Conservation (phyloP, 192 early-diverging fungal genomes). For the Coemansia sp. region DNA sequence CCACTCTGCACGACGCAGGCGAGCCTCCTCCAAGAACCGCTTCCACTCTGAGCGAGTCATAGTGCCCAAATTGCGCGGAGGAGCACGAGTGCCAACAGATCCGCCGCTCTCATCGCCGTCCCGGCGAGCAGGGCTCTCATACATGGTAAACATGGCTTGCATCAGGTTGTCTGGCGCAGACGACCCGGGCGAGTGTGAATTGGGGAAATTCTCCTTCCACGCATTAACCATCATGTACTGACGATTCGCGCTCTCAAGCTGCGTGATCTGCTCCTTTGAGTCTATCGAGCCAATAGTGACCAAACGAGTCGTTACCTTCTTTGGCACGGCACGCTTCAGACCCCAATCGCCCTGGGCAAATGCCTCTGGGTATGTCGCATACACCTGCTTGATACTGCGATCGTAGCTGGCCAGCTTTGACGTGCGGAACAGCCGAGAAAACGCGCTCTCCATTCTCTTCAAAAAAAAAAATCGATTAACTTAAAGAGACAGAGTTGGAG, state of each 20-base stretch:
- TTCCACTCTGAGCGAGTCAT: conserved; percentile 67
- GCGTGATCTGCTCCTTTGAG: conserved; percentile 71
- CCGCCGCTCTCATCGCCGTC: background rate
- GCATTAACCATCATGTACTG: conserved; percentile 61
- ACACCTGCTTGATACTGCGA: conserved; percentile 69
- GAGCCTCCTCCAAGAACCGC: conserved; percentile 60
- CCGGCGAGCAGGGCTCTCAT: conserved; percentile 3
- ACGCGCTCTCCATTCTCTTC: conserved; percentile 63
- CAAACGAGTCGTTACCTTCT: conserved; percentile 61
- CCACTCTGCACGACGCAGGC: conserved; percentile 60
- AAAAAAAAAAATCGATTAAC: background rate
- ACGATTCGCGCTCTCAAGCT: conserved; percentile 65
- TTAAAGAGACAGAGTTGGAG: background rate
- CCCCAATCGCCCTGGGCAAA: conserved; percentile 69
- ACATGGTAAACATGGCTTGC: conserved; percentile 18
- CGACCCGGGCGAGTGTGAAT: conserved; percentile 57
- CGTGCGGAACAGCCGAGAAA: conserved; percentile 66
- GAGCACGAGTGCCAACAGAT: conserved; percentile 1
- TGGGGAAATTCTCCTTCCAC: conserved; percentile 78
- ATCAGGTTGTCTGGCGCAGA: conserved; percentile 31
- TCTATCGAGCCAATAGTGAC: conserved; percentile 65
- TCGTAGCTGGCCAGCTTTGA: conserved; percentile 73
- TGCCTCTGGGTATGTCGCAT: conserved; percentile 63
- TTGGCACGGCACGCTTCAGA: conserved; percentile 72
- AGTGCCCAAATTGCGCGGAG: conserved; percentile 57